Conservation (phyloP, 495 filamentous ascomycete species). For the Gamarada debralockiae region DNA sequence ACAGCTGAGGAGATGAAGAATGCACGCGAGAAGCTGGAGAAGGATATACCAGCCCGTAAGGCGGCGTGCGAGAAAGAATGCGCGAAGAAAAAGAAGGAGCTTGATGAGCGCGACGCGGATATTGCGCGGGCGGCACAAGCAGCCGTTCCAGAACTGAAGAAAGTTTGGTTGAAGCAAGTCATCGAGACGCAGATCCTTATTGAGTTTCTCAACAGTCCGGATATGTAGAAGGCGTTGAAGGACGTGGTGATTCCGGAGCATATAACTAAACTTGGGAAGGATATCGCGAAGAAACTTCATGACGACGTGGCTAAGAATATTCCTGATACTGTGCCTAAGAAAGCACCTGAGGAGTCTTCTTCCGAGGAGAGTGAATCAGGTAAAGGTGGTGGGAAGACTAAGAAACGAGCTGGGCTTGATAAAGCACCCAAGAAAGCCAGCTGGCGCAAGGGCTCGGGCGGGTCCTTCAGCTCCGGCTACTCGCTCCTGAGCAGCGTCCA, state of each 20-base stretch:
- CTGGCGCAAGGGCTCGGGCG: too few relatives aligned
- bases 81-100: background rate
- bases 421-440: background rate
- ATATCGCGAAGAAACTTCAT: background rate
- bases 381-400: background rate
- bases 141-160: slow-evolving; percentile 1
- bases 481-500: too few relatives aligned
- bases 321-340: background rate
- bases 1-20: background rate
- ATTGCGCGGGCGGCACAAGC: background rate
- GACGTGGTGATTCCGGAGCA: background rate
- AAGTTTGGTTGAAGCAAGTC: slow-evolving; percentile 15
- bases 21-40: background rate
- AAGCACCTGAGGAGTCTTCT: too few relatives aligned
- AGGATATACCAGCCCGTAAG: background rate
- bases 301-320: background rate
- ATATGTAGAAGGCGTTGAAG: background rate
- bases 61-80: background rate
- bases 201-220: slow-evolving; percentile 8
- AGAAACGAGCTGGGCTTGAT: too few relatives aligned
- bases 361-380: background rate
- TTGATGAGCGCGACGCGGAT: background rate
- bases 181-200: slow-evolving; percentile 13
- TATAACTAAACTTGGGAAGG: background rate
- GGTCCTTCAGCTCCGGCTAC: too few relatives aligned